Percentiles rank a stretch among this genome's conserved stretches.
phyloP scores from a whole-genome alignment of 2,329 filamentous ascomycete species.

The Cordyceps javanica region DNA sequence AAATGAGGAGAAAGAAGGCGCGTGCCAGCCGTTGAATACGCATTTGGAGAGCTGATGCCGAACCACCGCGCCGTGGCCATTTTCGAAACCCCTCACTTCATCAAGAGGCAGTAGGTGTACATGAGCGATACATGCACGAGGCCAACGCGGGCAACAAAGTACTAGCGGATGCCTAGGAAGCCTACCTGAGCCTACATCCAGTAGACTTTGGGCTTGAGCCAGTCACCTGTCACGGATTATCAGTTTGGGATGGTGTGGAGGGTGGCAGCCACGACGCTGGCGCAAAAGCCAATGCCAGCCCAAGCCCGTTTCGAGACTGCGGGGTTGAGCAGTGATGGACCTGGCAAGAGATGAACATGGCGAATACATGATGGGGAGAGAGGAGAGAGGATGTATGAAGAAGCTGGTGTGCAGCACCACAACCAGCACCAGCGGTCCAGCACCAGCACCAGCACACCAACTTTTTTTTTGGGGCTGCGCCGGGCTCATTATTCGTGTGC shows the following conservation, averaged over 20 bases:
- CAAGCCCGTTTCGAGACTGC: slow-evolving; percentile 7
- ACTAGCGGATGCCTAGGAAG: no score
- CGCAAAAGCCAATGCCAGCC: slow-evolving; percentile 6
- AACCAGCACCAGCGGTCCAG: no score
- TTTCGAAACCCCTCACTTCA: slow-evolving; percentile 4
- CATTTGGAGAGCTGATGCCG: slow-evolving; percentile 12
- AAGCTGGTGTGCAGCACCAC: neutral
- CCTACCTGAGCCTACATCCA: no score
- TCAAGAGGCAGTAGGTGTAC: neutral
- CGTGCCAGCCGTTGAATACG: slow-evolving; percentile 2
- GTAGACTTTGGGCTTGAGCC: neutral
- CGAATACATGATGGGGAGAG: no score
- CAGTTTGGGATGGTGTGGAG: slow-evolving; percentile 7
- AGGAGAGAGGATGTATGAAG: neutral
- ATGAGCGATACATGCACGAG: neutral
- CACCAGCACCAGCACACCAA: neutral
- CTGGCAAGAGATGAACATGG: neutral
- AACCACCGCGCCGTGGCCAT: slow-evolving; percentile 3
- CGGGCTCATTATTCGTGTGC: neutral
- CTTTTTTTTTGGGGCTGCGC: neutral
- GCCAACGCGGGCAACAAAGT: neutral
- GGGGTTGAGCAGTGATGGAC: slow-evolving; percentile 6
- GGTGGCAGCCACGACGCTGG: slow-evolving; percentile 8
- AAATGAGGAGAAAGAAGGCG: slow-evolving; percentile 11
- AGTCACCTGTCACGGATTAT: slow-evolving; percentile 10